A percentile compares a stretch with the other conserved stretches of the same genome.
Evolutionary conservation across 306 rosid species (phyloP).

Genomic region (Pachyrhizus erosus): DNA sequence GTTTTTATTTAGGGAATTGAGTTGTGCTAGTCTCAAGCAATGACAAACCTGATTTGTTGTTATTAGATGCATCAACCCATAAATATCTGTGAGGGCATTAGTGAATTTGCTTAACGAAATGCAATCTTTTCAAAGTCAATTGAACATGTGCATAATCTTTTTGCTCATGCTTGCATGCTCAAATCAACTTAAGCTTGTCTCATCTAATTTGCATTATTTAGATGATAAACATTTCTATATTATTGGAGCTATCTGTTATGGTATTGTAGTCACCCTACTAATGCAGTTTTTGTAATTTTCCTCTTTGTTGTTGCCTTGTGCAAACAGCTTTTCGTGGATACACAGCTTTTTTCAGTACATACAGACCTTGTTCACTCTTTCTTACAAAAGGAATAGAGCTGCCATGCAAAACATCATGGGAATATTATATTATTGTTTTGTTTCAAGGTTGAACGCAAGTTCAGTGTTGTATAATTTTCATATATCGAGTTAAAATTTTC

Average conservation of each 20-base stretch:
- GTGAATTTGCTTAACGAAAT: slow-evolving; percentile 22
- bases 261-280: slow-evolving; percentile 34
- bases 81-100: neutral
- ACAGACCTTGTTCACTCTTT: slow-evolving; percentile 93
- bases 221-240: slow-evolving; percentile 24
- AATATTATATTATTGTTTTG: slow-evolving; percentile 13
- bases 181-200: slow-evolving; percentile 4
- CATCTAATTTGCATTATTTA: slow-evolving; percentile 10
- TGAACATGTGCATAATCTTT: slow-evolving; percentile 4
- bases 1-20: slow-evolving; percentile 4
- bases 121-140: slow-evolving; percentile 13
- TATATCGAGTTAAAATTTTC: slow-evolving; percentile 38
- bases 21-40: neutral
- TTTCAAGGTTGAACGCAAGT: slow-evolving; percentile 64
- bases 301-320: slow-evolving; percentile 38
- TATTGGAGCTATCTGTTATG: slow-evolving; percentile 6
- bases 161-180: neutral
- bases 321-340: slow-evolving; percentile 89
- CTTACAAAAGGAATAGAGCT: slow-evolving; percentile 86
- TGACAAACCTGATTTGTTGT: neutral
- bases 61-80: slow-evolving; percentile 8
- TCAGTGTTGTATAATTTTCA: slow-evolving; percentile 54
- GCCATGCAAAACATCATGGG: slow-evolving; percentile 36
- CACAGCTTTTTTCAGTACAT: slow-evolving; percentile 95
- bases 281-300: slow-evolving; percentile 23